Percentiles rank a stretch among this genome's conserved stretches.
These are phyloP conservation scores for Adansonia grandidieri DNA, from an alignment of 441 rosid species.

Conservation along the genomic window DNA sequence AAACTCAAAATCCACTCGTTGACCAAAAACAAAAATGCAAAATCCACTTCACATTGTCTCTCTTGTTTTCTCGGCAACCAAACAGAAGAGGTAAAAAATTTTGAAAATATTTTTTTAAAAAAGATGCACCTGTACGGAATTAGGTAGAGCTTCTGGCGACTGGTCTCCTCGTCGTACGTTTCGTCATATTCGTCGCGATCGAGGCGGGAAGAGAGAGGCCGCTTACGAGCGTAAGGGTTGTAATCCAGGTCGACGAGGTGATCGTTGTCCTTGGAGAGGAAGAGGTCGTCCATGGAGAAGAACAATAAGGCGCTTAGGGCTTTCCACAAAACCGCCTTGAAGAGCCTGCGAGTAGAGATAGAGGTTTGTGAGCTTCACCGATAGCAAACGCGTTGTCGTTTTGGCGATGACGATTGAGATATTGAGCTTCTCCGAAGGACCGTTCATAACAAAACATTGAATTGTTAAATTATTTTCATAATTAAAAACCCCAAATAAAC, in stretches of 20 bases:
- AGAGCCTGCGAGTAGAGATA: conserved; percentile 40
- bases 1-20: background rate
- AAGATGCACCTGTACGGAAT: conserved; percentile 51
- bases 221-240: conserved; percentile 19
- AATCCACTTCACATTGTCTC: background rate
- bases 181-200: conserved; percentile 30
- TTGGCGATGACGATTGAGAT: conserved; percentile 26
- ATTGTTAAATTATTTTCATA: background rate
- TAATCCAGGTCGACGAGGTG: conserved; percentile 37
- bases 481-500: background rate
- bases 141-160: conserved; percentile 45
- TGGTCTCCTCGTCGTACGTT: conserved; percentile 26
- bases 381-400: conserved; percentile 39
- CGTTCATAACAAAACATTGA: conserved; percentile 8
- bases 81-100: background rate
- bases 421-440: conserved; percentile 29
- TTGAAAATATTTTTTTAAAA: background rate
- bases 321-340: conserved; percentile 38
- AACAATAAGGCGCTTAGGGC: conserved; percentile 34
- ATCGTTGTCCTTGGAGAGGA: conserved; percentile 36
- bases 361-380: conserved; percentile 32
- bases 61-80: conserved; percentile 5
- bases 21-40: background rate
- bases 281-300: conserved; percentile 43
- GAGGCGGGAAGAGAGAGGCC: conserved; percentile 22